These are phyloP conservation scores for Pyrenophora teres DNA, from an alignment of 2,329 filamentous ascomycete species.

Conservation along the genomic window DNA sequence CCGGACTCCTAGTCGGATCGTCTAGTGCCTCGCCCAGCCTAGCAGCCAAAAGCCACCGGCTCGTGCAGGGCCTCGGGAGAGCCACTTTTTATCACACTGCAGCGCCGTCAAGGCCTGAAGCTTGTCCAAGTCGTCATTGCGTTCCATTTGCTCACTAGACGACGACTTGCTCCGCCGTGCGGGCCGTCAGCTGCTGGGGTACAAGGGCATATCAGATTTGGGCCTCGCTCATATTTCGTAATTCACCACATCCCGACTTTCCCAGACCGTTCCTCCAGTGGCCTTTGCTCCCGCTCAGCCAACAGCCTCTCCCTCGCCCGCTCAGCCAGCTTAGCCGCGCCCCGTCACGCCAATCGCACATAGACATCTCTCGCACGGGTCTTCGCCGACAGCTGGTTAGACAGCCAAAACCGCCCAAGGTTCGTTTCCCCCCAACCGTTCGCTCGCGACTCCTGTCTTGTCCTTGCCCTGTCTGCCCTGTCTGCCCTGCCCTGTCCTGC, in stretches of 20 bases:
- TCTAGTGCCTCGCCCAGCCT: too few species aligned
- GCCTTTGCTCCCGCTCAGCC: constrained; percentile 10
- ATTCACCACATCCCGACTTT: constrained; percentile 11
- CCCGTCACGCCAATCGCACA: constrained; percentile 7
- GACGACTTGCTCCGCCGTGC: constrained; percentile 20
- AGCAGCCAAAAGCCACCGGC: constrained; percentile 17
- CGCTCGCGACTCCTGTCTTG: constrained; percentile 13
- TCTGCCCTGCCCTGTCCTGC: neutral
- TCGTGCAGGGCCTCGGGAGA: constrained; percentile 14
- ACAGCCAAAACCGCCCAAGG: constrained; percentile 8
- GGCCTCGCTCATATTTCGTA: constrained; percentile 19
- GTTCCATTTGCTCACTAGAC: constrained; percentile 26
- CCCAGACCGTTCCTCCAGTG: constrained; percentile 4
- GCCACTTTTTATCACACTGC: constrained; percentile 21
- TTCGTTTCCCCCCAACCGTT: constrained; percentile 12
- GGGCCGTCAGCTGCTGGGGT: constrained; percentile 28
- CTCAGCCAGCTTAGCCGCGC: constrained; percentile 9
- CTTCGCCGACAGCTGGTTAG: constrained; percentile 7
- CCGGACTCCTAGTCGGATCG: too few species aligned
- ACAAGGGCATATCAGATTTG: constrained; percentile 20
- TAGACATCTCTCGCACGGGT: constrained; percentile 9
- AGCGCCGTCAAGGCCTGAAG: constrained; percentile 15
- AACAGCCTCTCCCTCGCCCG: neutral
- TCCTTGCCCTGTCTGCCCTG: neutral
- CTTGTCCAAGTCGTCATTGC: constrained; percentile 19